A percentile compares a stretch with the other conserved stretches of the same genome.
phyloP scores from a whole-genome alignment of 257 asterid species.

The Verbascum thapsus region DNA sequence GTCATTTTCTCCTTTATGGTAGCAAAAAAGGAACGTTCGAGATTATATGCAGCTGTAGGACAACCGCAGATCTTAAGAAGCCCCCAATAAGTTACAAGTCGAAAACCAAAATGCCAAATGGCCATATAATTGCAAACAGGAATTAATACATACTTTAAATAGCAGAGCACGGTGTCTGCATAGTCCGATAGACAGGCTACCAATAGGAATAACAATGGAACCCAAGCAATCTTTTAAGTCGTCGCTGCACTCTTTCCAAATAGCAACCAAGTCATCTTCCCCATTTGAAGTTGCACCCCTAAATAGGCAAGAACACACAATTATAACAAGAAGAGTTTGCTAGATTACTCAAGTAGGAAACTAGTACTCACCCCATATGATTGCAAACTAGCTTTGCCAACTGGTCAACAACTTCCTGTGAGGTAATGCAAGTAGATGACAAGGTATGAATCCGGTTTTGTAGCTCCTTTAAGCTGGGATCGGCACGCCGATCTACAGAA shows the following conservation, averaged over 20 bases:
- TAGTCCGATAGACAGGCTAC: conserved; percentile 72
- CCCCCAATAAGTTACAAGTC: conserved; percentile 20
- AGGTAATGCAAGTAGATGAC: conserved; percentile 62
- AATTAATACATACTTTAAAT: conserved; percentile 71
- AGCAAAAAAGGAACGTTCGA: conserved; percentile 1
- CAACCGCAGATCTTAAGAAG: neutral
- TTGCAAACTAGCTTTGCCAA: conserved; percentile 90
- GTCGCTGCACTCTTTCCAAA: conserved; percentile 81
- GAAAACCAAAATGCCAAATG: conserved; percentile 20
- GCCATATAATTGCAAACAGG: conserved; percentile 19
- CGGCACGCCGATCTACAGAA: conserved; percentile 64
- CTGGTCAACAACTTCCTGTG: conserved; percentile 82
- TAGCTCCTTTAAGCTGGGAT: conserved; percentile 81
- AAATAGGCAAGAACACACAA: conserved; percentile 38
- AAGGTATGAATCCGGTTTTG: conserved; percentile 61
- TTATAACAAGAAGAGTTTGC: conserved; percentile 29
- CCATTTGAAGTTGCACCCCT: conserved; percentile 72
- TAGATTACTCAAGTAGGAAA: conserved; percentile 27
- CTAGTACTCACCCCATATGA: conserved; percentile 84
- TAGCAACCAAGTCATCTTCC: conserved; percentile 63
- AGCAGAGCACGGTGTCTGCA: conserved; percentile 88
- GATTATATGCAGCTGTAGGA: neutral
- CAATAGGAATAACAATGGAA: conserved; percentile 82
- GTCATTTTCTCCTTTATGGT: neutral
- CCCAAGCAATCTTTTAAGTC: conserved; percentile 82